A percentile compares a stretch with the other conserved stretches of the same genome.
Evolutionary conservation across 2,329 filamentous ascomycete species (phyloP).

Genomic region (Chaetoscypha palmicola): DNA sequence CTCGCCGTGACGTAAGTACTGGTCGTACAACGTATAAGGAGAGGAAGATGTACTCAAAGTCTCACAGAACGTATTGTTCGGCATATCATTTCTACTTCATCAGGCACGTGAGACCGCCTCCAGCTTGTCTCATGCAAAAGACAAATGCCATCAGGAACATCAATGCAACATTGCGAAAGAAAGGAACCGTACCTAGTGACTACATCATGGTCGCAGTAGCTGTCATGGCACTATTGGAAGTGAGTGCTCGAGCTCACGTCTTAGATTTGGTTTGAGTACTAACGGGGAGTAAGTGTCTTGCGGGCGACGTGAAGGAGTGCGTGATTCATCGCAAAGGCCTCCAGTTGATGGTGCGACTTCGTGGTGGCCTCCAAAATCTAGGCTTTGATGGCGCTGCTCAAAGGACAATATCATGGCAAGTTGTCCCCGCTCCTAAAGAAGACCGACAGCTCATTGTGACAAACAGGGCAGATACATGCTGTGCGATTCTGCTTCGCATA

Average conservation of each 20-base stretch:
- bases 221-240: slow-evolving; percentile 12
- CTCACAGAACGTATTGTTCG: slow-evolving; percentile 9
- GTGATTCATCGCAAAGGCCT: slow-evolving; percentile 10
- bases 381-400: slow-evolving; percentile 6
- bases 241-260: too few relatives aligned
- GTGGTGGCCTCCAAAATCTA: slow-evolving; percentile 9
- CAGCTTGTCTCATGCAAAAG: slow-evolving; percentile 7
- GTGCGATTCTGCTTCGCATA: not conserved
- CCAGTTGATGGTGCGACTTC: slow-evolving; percentile 5
- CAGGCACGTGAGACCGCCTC: slow-evolving; percentile 2
- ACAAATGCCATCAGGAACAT: slow-evolving; percentile 9
- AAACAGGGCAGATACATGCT: not conserved
- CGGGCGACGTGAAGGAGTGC: slow-evolving; percentile 3
- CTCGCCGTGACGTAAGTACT: slow-evolving; percentile 12
- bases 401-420: slow-evolving; percentile 10
- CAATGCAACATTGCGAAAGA: slow-evolving; percentile 5
- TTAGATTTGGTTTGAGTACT: too few relatives aligned
- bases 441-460: too few relatives aligned
- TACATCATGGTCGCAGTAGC: slow-evolving; percentile 9
- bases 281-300: slow-evolving; percentile 6
- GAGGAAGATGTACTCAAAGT: too few relatives aligned
- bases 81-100: slow-evolving; percentile 9
- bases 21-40: too few relatives aligned
- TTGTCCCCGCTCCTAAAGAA: too few relatives aligned
- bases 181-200: slow-evolving; percentile 1